A percentile compares a stretch with the other conserved stretches of the same genome.
These are phyloP conservation scores for Fusarium armeniacum DNA, from an alignment of 2,329 filamentous ascomycete species.

Conservation along the genomic window DNA sequence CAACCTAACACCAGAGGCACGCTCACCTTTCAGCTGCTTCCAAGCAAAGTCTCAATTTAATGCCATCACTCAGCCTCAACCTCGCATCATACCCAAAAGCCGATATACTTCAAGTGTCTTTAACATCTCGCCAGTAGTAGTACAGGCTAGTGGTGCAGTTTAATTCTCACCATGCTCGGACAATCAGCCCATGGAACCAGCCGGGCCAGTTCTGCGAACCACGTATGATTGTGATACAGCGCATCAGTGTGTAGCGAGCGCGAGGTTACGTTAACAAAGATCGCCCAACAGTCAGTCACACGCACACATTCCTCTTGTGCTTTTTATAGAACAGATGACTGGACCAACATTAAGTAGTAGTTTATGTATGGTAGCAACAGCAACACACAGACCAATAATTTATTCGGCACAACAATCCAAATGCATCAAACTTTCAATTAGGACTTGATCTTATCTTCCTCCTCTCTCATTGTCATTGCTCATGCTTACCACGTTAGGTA, in stretches of 20 bases:
- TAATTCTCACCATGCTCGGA: constrained; percentile 1
- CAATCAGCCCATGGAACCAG: neutral
- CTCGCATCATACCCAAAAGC: constrained; percentile 13
- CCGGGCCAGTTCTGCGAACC: constrained; percentile 1
- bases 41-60: neutral
- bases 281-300: constrained; percentile 22
- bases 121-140: constrained; percentile 2
- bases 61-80: neutral
- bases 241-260: neutral
- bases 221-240: constrained; percentile 30
- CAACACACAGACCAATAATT: constrained; percentile 16
- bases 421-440: constrained; percentile 18
- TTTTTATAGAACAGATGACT: constrained; percentile 38
- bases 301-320: constrained; percentile 13
- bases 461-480: constrained; percentile 25
- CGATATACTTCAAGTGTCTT: neutral
- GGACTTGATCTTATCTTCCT: constrained; percentile 6
- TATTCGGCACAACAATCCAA: constrained; percentile 3
- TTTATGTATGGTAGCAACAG: neutral
- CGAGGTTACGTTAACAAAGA: constrained; percentile 13
- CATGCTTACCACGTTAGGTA: constrained; percentile 22
- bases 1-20: neutral
- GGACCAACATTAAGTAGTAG: neutral
- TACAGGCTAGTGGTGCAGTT: neutral
- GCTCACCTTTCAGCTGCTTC: neutral